A percentile compares a stretch with the other conserved stretches of the same genome.
phyloP scores from a whole-genome alignment of 768 basidiomycete species.

The Tricholoma terreum region DNA sequence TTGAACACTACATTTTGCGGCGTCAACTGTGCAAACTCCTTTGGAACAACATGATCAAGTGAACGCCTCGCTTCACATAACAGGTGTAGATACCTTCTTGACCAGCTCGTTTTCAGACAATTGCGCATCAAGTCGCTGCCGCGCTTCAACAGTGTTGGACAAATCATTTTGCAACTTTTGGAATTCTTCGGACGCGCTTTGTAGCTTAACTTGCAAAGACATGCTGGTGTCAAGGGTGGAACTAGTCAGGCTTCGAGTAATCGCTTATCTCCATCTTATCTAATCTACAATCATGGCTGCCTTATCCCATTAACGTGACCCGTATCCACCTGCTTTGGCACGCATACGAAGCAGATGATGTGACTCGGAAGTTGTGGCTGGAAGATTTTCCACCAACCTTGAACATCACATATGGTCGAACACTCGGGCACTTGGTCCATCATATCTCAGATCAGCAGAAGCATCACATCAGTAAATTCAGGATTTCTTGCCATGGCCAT shows the following conservation, averaged over 20 bases:
- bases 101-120: slow-evolving; percentile 90
- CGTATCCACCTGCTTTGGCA: too few relatives aligned
- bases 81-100: slow-evolving; percentile 58
- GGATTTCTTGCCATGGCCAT: too few relatives aligned
- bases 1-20: slow-evolving; percentile 84
- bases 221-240: slow-evolving; percentile 1
- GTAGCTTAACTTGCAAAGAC: slow-evolving; percentile 60
- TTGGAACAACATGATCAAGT: slow-evolving; percentile 5
- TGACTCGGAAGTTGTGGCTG: too few relatives aligned
- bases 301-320: too few relatives aligned
- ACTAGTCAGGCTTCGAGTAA: too few relatives aligned
- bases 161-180: slow-evolving; percentile 81
- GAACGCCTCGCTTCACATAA: background rate
- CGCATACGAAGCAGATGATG: too few relatives aligned
- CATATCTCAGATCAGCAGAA: too few relatives aligned
- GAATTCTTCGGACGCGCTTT: slow-evolving; percentile 69
- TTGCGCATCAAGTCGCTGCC: slow-evolving; percentile 88
- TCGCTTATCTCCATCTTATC: background rate
- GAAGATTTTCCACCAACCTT: too few relatives aligned
- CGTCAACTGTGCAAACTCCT: slow-evolving; percentile 83
- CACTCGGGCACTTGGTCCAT: too few relatives aligned
- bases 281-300: too few relatives aligned
- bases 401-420: too few relatives aligned
- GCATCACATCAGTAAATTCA: too few relatives aligned
- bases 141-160: slow-evolving; percentile 67